phyloP scores from a whole-genome alignment of 1,284 basidiomycete species.

The Microbotryum saponariae region DNA sequence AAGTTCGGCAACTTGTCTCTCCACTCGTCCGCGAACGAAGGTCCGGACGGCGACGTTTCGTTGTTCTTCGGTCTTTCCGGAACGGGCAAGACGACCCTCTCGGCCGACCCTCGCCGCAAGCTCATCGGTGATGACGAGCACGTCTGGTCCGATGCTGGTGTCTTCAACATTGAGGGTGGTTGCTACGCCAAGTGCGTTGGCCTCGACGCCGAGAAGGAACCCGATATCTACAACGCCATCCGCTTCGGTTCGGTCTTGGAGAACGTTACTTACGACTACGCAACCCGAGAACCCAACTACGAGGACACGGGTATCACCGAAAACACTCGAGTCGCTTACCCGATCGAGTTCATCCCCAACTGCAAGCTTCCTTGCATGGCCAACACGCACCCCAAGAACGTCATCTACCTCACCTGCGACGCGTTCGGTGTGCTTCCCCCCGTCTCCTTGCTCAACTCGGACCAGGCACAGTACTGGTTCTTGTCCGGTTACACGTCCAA shows the following conservation, averaged over 20 bases:
- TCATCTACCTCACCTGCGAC: conserved; percentile 63
- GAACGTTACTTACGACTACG: conserved; percentile 97
- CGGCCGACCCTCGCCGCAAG: conserved; percentile 80
- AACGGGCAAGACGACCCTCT: conserved; percentile 96
- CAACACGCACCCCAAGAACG: conserved; percentile 60
- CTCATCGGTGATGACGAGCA: conserved; percentile 97
- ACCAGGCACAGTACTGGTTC: conserved; percentile 80
- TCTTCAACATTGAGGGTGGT: conserved; percentile 99
- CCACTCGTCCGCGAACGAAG: conserved; percentile 98
- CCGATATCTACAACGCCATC: conserved; percentile 95
- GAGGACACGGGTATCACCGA: conserved; percentile 95
- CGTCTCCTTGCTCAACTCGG: conserved; percentile 82
- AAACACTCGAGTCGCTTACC: conserved; percentile 98
- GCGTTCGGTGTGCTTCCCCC: conserved; percentile 97
- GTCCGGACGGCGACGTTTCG: conserved; percentile 83
- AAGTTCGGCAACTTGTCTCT: conserved; percentile 97
- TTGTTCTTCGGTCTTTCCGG: conserved; percentile 99
- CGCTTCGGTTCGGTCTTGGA: conserved; percentile 85
- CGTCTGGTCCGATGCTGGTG: conserved; percentile 94
- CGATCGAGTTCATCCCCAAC: conserved; percentile 93
- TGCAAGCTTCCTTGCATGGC: conserved; percentile 86
- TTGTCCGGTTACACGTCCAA: conserved; percentile 72
- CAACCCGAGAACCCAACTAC: conserved; percentile 80
- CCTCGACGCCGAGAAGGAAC: conserved; percentile 90
- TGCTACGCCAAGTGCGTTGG: conserved; percentile 98